Evolutionary conservation across 2,329 filamentous ascomycete genomes (phyloP), one percentile per base, ranked within the genome.

Genomic region (Chrysoporthe cubensis): DNA sequence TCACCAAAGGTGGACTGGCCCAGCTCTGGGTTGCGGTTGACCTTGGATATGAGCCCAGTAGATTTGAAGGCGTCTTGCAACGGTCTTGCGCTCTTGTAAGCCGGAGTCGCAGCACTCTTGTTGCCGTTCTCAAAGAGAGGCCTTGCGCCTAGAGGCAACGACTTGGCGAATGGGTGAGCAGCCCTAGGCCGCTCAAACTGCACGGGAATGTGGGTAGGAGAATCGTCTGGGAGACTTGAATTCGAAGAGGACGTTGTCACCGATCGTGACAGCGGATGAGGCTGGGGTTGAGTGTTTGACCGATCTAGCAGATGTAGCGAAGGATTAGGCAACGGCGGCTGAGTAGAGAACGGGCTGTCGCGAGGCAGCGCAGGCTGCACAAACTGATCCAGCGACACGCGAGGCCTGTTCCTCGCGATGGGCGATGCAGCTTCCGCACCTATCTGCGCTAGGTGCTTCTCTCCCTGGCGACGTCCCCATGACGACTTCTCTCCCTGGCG

Each of bases 21-120:
- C 63, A 93, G 87, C 72, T 97, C 93, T 0, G 90, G 87, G 76
- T 92, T 90, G 67, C 92, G 90, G 75, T 96, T 96, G 78, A 96
- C 92, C 81, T 99, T 99, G 13, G 96, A 97, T 65, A 99, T 91
- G 40, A 99, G 83, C 1, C 95, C 94, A 0, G 96, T 98, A 1
- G 96, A 98, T 84, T 93, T 94, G 79, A 97, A 97, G 7, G 94
- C 94, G 52, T 91, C 89, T 43, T 92, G 90, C 66, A 92, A 85
- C 32, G 94, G 91, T 75, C 90, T 93, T 8, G 88, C 91, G 62
- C 88, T 83, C 78, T 93, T 94, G 80, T 92, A 96, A 65, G 90
- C 86, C 0, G 93, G 93, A 0, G 93, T 96, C 43, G 90, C 90
- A 72, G 93, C 90, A n/a, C 68, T 66, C 64, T 83, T 80, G 66